A percentile compares a stretch with the other conserved stretches of the same genome.
phyloP scores from a whole-genome alignment of 768 basidiomycete species.

The Mycena polygramma region DNA sequence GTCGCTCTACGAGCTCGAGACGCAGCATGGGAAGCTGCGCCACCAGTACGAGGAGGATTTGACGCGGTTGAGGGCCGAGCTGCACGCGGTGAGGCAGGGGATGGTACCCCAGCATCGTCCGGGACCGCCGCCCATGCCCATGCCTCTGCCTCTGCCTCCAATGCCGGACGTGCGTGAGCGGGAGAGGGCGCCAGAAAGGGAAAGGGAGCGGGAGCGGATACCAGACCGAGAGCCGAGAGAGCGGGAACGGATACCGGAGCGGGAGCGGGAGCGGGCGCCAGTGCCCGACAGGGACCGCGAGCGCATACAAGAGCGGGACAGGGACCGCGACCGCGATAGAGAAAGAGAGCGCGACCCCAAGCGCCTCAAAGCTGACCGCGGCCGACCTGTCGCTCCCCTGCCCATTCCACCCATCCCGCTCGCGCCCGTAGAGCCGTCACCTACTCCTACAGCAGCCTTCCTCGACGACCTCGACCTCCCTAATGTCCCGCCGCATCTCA shows the following conservation, averaged over 20 bases:
- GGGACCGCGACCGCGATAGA: slow-evolving; percentile 59
- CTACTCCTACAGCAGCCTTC: slow-evolving; percentile 43
- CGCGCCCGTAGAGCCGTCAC: slow-evolving; percentile 48
- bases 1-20: slow-evolving; percentile 80
- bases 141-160: too few relatives aligned
- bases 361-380: slow-evolving; percentile 62
- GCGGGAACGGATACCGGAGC: slow-evolving; percentile 54
- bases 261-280: slow-evolving; percentile 54
- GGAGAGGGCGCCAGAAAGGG: slow-evolving; percentile 29
- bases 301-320: slow-evolving; percentile 56
- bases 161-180: slow-evolving; percentile 36
- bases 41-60: slow-evolving; percentile 79
- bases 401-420: slow-evolving; percentile 46
- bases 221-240: slow-evolving; percentile 24
- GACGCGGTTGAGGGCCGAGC: slow-evolving; percentile 65
- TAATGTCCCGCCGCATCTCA: slow-evolving; percentile 55
- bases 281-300: slow-evolving; percentile 47
- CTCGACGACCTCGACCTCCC: slow-evolving; percentile 54
- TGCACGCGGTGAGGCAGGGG: slow-evolving; percentile 61
- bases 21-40: slow-evolving; percentile 74
- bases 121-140: slow-evolving; percentile 48
- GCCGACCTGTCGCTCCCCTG: slow-evolving; percentile 39
- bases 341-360: slow-evolving; percentile 59
- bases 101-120: slow-evolving; percentile 42
- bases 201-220: slow-evolving; percentile 34